Percentiles rank a stretch among this genome's conserved stretches.
phyloP scores from a whole-genome alignment of 352 stramenopile genomes.

The Phytophthora sp. region DNA sequence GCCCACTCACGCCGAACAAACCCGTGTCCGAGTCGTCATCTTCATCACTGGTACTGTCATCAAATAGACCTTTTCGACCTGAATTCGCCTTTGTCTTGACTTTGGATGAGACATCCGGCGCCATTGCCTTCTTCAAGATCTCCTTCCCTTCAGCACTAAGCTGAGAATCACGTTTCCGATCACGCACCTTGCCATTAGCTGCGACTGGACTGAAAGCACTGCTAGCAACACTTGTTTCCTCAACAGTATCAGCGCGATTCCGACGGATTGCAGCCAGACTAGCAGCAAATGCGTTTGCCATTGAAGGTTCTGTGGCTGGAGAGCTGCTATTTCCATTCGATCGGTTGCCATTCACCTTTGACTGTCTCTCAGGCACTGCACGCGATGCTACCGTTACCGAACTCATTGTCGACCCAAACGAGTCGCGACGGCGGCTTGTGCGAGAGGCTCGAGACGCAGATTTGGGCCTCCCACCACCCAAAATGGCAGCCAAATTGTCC shows the following conservation, averaged over 20 bases:
- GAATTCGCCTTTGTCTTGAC: slow-evolving; percentile 31
- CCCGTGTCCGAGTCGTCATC: slow-evolving; percentile 54
- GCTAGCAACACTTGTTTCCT: slow-evolving; percentile 40
- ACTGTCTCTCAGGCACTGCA: slow-evolving; percentile 24
- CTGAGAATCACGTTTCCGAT: slow-evolving; percentile 73
- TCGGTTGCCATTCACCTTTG: slow-evolving; percentile 25
- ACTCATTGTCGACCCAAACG: slow-evolving; percentile 57
- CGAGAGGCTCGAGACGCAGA: slow-evolving; percentile 30
- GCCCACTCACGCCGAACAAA: slow-evolving; percentile 46
- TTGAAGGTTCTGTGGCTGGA: slow-evolving; percentile 36
- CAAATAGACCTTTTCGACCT: slow-evolving; percentile 76
- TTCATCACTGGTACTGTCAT: slow-evolving; percentile 75
- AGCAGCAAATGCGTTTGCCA: slow-evolving; percentile 74
- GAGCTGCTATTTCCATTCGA: slow-evolving; percentile 23
- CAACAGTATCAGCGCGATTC: slow-evolving; percentile 69
- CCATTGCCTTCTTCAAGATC: slow-evolving; percentile 69
- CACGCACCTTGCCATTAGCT: slow-evolving; percentile 37
- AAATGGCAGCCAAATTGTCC: slow-evolving; percentile 68
- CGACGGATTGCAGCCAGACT: slow-evolving; percentile 78
- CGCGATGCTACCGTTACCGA: slow-evolving; percentile 32
- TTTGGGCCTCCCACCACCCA: slow-evolving; percentile 53
- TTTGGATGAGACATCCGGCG: slow-evolving; percentile 17
- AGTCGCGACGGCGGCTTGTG: slow-evolving; percentile 47
- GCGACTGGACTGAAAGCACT: slow-evolving; percentile 27
- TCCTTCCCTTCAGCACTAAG: slow-evolving; percentile 80